Percentiles rank a stretch among this genome's conserved stretches.
phyloP scores from a whole-genome alignment of 2,329 filamentous ascomycete species.

The Ceratocystis ficicola region DNA sequence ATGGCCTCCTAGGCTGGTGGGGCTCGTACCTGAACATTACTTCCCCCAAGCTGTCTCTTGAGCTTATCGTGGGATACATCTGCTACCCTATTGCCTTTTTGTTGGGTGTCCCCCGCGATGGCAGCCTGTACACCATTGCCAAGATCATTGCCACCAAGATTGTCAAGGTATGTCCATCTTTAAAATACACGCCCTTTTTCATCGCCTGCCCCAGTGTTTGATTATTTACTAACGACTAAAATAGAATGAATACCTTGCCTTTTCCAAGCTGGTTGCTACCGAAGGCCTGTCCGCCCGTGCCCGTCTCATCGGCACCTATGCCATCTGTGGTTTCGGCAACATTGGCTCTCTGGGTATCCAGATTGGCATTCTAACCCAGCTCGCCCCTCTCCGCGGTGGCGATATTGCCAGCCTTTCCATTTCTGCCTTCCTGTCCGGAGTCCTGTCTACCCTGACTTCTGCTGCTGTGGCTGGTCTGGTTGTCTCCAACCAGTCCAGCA shows the following conservation, averaged over 20 bases:
- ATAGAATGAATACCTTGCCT: constrained; percentile 74
- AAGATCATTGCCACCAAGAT: constrained; percentile 76
- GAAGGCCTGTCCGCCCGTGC: constrained; percentile 54
- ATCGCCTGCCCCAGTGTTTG: constrained; percentile 25
- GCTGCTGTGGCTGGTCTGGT: constrained; percentile 69
- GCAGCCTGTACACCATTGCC: constrained; percentile 58
- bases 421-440: constrained; percentile 64
- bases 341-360: constrained; percentile 79
- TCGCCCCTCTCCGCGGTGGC: constrained; percentile 60
- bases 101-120: constrained; percentile 59
- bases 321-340: constrained; percentile 74
- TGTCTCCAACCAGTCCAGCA: constrained; percentile 39
- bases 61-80: constrained; percentile 64
- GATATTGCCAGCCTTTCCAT: constrained; percentile 66
- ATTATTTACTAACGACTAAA: constrained; percentile 31
- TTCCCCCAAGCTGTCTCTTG: constrained; percentile 48
- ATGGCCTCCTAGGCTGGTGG: constrained; percentile 74
- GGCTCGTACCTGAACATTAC: constrained; percentile 65
- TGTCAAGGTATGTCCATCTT: constrained; percentile 41
- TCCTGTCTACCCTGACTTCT: constrained; percentile 66
- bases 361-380: constrained; percentile 74
- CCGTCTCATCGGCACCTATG: constrained; percentile 72
- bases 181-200: constrained; percentile 3
- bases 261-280: constrained; percentile 45
- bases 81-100: constrained; percentile 70